phyloP scores from a whole-genome alignment of 1,139 yeast species.

The Pichia sp. region DNA sequence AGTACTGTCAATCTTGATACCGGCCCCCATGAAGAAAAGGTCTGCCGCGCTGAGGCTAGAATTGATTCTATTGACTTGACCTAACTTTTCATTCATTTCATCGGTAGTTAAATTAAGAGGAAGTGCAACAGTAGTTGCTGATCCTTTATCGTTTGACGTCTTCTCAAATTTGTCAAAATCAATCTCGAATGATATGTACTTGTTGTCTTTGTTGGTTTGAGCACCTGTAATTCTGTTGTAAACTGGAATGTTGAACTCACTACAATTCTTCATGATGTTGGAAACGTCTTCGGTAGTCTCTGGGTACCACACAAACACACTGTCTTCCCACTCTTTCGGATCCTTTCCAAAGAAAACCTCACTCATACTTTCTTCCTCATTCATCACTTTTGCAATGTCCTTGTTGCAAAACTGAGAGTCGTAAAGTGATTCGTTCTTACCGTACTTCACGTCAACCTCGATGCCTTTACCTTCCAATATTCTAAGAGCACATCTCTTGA shows the following conservation, averaged over 20 bases:
- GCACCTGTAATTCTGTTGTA: slow-evolving; percentile 13
- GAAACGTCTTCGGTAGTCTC: slow-evolving; percentile 19
- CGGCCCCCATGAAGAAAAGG: slow-evolving; percentile 16
- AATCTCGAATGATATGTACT: slow-evolving; percentile 6
- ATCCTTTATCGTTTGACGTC: too few relatives aligned
- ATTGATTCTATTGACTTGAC: not conserved
- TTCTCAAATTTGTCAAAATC: slow-evolving; percentile 11
- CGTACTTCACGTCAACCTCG: slow-evolving; percentile 17
- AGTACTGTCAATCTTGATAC: slow-evolving; percentile 11
- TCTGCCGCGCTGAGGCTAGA: slow-evolving; percentile 12
- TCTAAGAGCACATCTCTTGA: slow-evolving; percentile 21
- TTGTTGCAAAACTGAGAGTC: slow-evolving; percentile 19
- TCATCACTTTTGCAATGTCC: slow-evolving; percentile 30
- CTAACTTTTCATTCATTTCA: slow-evolving; percentile 5
- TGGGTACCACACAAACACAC: slow-evolving; percentile 18
- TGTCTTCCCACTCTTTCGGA: slow-evolving; percentile 26
- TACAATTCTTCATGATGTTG: slow-evolving; percentile 17
- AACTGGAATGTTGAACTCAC: slow-evolving; percentile 23
- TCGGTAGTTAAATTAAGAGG: not conserved
- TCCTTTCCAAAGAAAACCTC: slow-evolving; percentile 33
- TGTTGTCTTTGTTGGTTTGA: not conserved
- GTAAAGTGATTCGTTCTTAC: slow-evolving; percentile 16
- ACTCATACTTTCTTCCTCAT: slow-evolving; percentile 34
- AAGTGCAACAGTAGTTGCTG: not conserved
- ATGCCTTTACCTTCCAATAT: slow-evolving; percentile 22